Conservation (phyloP, 805 yeast species). For the Lipomyces chichibuensis region DNA sequence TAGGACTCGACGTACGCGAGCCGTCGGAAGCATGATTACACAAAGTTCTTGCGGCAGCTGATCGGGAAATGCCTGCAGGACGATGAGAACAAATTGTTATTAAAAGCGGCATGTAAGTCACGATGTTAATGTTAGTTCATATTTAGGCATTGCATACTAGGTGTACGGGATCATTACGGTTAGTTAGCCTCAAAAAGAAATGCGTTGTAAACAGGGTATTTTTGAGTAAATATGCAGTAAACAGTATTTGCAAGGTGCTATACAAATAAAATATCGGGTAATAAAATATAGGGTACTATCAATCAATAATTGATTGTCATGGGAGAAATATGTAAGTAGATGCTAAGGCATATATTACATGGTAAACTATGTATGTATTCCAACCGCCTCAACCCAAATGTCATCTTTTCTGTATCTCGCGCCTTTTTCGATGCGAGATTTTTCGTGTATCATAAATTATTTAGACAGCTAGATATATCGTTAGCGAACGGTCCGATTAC, state of each 20-base stretch:
- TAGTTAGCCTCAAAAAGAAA: neutral
- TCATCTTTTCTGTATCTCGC: neutral
- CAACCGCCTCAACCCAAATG: neutral
- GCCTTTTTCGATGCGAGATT: neutral
- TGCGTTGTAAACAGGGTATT: neutral
- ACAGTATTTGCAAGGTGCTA: neutral
- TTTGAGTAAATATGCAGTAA: neutral
- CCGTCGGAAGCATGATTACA: neutral
- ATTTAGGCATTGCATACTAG: neutral
- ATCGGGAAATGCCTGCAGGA: neutral
- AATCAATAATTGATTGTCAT: neutral
- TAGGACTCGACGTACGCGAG: neutral
- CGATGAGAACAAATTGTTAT: neutral
- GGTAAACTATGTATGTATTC: neutral
- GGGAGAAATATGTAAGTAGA: neutral
- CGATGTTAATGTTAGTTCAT: neutral
- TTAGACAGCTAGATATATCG: slow-evolving; percentile 1
- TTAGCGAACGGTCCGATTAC: neutral
- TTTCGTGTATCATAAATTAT: neutral
- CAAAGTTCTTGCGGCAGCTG: neutral
- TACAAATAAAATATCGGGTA: neutral
- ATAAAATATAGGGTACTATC: neutral
- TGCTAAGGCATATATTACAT: neutral
- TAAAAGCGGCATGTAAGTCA: neutral
- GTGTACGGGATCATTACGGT: neutral